phyloP scores from a whole-genome alignment of 768 basidiomycete genomes.

The Leccinellum rugosiceps region DNA sequence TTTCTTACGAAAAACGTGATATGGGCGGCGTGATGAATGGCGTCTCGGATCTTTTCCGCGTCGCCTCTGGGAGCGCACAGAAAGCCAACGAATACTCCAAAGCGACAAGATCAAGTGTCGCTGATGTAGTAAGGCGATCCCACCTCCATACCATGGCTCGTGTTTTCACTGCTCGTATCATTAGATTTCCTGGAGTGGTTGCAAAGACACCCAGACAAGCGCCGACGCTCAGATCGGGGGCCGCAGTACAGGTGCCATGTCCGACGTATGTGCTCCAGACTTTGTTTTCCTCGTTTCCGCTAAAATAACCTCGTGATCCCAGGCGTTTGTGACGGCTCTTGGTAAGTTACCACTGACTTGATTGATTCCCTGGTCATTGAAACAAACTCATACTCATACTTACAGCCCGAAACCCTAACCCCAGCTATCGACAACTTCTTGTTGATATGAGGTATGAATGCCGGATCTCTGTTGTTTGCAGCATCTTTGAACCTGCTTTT shows the following conservation, averaged over 20 bases:
- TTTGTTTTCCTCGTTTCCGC: not conserved
- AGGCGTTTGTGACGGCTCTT: slow-evolving; percentile 60
- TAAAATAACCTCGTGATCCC: not conserved
- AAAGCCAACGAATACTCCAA: slow-evolving; percentile 62
- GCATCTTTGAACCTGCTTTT: not conserved
- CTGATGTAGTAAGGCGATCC: slow-evolving; percentile 69
- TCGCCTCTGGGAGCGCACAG: slow-evolving; percentile 60
- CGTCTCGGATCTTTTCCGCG: slow-evolving; percentile 71
- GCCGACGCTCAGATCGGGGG: slow-evolving; percentile 71
- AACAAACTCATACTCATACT: not conserved
- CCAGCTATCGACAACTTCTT: slow-evolving; percentile 52
- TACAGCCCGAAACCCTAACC: slow-evolving; percentile 43
- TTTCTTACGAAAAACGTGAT: slow-evolving; percentile 76
- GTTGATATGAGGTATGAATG: slow-evolving; percentile 38
- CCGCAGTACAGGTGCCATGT: slow-evolving; percentile 75
- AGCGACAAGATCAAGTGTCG: slow-evolving; percentile 69
- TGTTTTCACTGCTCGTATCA: not conserved
- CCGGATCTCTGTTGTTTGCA: not conserved
- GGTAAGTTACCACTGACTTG: slow-evolving; percentile 32
- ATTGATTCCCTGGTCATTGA: not conserved
- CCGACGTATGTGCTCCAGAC: slow-evolving; percentile 47
- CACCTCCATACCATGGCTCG: not conserved
- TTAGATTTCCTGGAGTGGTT: slow-evolving; percentile 84
- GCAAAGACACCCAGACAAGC: slow-evolving; percentile 80
- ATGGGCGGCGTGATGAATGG: slow-evolving; percentile 74